Evolutionary conservation across 1,284 basidiomycete genomes (phyloP).

Genomic region (Schizophyllum commune): DNA sequence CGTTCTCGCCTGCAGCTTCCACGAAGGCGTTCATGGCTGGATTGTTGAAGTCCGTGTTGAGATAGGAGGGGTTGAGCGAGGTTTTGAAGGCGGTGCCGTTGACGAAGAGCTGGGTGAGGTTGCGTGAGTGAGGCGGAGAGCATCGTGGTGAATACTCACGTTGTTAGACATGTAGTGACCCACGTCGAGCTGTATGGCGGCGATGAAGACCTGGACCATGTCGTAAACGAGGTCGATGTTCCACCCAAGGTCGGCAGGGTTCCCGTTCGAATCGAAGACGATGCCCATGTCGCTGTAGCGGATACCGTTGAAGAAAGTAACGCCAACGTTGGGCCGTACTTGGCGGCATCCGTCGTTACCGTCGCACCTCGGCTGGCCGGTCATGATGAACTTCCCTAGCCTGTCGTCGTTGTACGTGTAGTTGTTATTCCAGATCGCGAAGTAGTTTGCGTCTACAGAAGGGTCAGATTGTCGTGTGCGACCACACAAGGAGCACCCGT

Average conservation of each 20-base stretch:
- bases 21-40: neutral
- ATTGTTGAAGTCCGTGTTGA: too few species aligned
- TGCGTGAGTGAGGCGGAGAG: neutral
- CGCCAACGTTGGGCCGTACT: neutral
- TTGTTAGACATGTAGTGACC: neutral
- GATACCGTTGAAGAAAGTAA: conserved; percentile 1
- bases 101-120: neutral
- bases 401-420: neutral
- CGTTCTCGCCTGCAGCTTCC: neutral
- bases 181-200: conserved; percentile 1
- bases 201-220: neutral
- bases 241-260: neutral
- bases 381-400: neutral
- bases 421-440: neutral
- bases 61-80: neutral
- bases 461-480: neutral
- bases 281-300: neutral
- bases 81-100: neutral
- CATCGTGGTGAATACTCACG: neutral
- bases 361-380: neutral
- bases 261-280: neutral
- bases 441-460: neutral
- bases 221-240: neutral
- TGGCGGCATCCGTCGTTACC: neutral
- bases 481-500: neutral